Evolutionary conservation across 768 basidiomycete species (phyloP), one percentile per base, ranked within the genome.

Genomic region (Naganishia antarctica): DNA sequence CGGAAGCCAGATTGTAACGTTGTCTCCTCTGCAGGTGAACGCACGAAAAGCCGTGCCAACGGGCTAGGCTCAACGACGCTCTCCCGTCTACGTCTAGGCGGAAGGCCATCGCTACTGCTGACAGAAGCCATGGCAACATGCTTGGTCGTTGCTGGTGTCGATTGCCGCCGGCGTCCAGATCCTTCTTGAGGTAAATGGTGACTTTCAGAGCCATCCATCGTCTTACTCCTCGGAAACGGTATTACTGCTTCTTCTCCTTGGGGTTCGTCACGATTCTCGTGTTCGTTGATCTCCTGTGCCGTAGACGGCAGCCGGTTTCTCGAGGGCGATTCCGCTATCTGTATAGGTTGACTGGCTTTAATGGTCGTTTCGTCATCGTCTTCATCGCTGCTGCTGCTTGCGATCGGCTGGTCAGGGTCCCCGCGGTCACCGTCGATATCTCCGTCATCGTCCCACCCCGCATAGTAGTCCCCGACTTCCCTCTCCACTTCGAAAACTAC

Each of bases 401-500:
- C 31, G 23, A 57, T 34, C 4, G 37, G 32, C 9, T 31, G 28
- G 4, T 61, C 48, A 1, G 51, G 21, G 25, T 64, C 62, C 12
- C n/a, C 65, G 4, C 63, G 69, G 21, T 71, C 71, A 23, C 69
- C 70, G 11, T 37, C 73, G 69, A 23, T 69, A 23, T 13, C 57
- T 21, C 49, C 68, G 48, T 78, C 77, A 12, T 77, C 76, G 41
- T 76, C 76, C 74, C 74, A 77, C 2, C 70, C 74, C 0, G 63
- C 50, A 59, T 77, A 77, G 57, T 71, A 74, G 32, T 67, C 69
- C 15, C 76, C 76, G 13, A 77, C 71, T 63, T 77, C 76, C 26
- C 71, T 65, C 51, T 77, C 76, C 50, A 77, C 73, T 65, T 77
- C 76, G 61, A 77, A 77, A 29, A 77, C 71, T 0, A 64, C 59